phyloP scores from a whole-genome alignment of 495 filamentous ascomycete species.

The Neurospora sp. region DNA sequence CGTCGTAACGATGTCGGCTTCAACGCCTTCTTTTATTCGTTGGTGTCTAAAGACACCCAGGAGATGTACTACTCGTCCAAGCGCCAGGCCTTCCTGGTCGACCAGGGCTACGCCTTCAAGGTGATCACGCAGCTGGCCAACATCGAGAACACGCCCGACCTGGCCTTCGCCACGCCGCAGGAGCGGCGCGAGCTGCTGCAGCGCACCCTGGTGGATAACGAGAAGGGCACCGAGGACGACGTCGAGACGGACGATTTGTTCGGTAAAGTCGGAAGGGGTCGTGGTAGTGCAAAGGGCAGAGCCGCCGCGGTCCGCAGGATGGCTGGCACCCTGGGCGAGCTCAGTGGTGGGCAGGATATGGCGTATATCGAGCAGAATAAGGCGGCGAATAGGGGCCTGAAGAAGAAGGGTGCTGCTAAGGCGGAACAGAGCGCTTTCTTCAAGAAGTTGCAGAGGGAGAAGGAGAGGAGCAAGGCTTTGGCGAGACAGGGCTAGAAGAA shows the following conservation, averaged over 20 bases:
- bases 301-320: slow-evolving; percentile 50
- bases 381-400: slow-evolving; percentile 60
- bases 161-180: slow-evolving; percentile 68
- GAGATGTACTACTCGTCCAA: slow-evolving; percentile 99
- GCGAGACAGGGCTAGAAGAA: not conserved
- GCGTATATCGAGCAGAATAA: slow-evolving; percentile 89
- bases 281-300: slow-evolving; percentile 26
- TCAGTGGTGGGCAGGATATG: slow-evolving; percentile 90
- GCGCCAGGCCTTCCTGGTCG: slow-evolving; percentile 93
- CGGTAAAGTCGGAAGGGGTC: slow-evolving; percentile 32
- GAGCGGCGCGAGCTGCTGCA: slow-evolving; percentile 85
- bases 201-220: slow-evolving; percentile 86
- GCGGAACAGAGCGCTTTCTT: slow-evolving; percentile 50
- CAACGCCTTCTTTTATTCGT: slow-evolving; percentile 98
- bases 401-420: slow-evolving; percentile 54
- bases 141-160: slow-evolving; percentile 70
- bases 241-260: slow-evolving; percentile 79
- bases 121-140: slow-evolving; percentile 95
- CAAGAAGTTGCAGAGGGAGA: slow-evolving; percentile 72
- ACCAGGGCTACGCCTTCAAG: slow-evolving; percentile 98
- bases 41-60: slow-evolving; percentile 92
- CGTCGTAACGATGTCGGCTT: slow-evolving; percentile 96
- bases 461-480: slow-evolving; percentile 20
- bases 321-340: slow-evolving; percentile 73
- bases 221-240: slow-evolving; percentile 67